A percentile compares a stretch with the other conserved stretches of the same genome.
Evolutionary conservation across 164 flowering plant genomes (phyloP).

Genomic region (Tetracentron sinense): DNA sequence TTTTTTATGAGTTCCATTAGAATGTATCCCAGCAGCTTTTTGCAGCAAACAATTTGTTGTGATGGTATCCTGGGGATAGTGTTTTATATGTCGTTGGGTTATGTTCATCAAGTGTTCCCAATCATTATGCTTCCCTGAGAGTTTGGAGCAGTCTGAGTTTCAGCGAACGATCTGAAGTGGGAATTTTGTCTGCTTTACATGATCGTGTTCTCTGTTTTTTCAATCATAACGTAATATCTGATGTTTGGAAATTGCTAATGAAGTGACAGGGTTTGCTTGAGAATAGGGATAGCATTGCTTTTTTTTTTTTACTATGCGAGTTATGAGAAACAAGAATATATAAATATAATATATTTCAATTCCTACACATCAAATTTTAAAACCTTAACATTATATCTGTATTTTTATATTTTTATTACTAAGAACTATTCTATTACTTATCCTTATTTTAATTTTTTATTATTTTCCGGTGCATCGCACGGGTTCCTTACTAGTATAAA

Average conservation of each 20-base stretch:
- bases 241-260: constrained; percentile 11
- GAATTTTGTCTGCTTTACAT: constrained; percentile 56
- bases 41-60: constrained; percentile 61
- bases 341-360: too few species aligned
- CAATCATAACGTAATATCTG: constrained; percentile 23
- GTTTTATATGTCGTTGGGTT: constrained; percentile 53
- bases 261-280: too few species aligned
- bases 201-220: constrained; percentile 30
- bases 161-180: constrained; percentile 52
- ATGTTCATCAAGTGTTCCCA: constrained; percentile 60
- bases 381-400: too few species aligned
- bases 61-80: constrained; percentile 36
- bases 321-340: too few species aligned
- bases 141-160: constrained; percentile 52
- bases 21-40: constrained; percentile 40
- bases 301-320: too few species aligned
- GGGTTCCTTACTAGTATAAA: too few species aligned
- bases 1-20: constrained; percentile 48
- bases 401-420: too few species aligned
- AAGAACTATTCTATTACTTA: too few species aligned
- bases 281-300: too few species aligned
- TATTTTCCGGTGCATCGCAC: too few species aligned
- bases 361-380: too few species aligned
- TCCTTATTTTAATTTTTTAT: too few species aligned
- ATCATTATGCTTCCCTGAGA: constrained; percentile 49